Evolutionary conservation across 768 basidiomycete species (phyloP), one percentile per base, ranked within the genome.

Genomic region (Leucocoprinus sp.): DNA sequence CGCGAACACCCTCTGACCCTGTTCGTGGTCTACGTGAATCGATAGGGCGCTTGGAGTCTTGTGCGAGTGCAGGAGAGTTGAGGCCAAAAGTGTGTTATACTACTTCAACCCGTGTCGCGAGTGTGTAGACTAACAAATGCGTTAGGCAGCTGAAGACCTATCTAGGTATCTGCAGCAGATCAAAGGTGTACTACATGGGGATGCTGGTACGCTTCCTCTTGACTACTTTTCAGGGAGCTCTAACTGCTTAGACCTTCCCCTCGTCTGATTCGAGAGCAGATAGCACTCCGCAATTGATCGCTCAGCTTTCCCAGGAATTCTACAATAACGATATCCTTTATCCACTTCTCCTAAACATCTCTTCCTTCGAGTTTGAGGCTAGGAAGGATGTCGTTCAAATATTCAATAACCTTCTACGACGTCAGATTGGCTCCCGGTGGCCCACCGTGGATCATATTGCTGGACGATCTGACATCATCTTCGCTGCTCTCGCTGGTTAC

Each of bases 371-470:
- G 59, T 97, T 98, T 55, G 95, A 98, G 66, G 83, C 91, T 22
- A 76, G 90, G 47, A 86, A 86, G 62, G 86, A 88, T 51, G 84
- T 86, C 27, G 84, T 85, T 0, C 83, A 87, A 64, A 84, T 86
- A 54, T 87, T 87, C 72, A 96, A 93, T 64, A 84, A 92, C 54
- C 78, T 99, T 15, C 67, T 87, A 21, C 75, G 84, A 37, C 76
- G 96, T 37, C 93, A 97, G 64, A 96, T 99, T 55, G 96, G 96
- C 31, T 74, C 84, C 3, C 80, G 95, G 35, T 85, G 80, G 68
- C 96, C 96, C n/a, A 98, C 96, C 0, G 93, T 98, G 38, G 96
- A 99, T 54, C 93, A 96, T 56, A 77, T 98, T 12, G 74, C 74
- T 6, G 76, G 77, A 28, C 85, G 87, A 56, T 82, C 75, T 7